Base-by-base conservation (phyloP, 768 basidiomycete genomes). In the Termitomyces sp. region DNA sequence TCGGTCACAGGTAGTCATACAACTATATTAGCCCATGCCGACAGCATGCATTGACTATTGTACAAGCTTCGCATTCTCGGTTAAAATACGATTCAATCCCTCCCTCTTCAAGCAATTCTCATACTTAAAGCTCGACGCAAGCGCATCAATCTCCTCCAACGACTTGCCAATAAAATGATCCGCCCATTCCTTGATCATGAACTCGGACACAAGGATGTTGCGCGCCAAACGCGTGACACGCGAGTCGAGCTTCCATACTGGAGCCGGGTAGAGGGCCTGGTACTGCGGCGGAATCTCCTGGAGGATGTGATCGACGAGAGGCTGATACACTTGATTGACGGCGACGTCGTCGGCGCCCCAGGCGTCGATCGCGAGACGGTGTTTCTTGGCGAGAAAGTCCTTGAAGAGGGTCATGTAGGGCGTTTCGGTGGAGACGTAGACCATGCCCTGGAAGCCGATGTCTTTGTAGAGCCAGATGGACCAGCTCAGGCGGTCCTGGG, bases 391-490 rank as follows among this genome's bases (percentile, higher is more conserved):
- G 52, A 91, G 78, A 75, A 90, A 90, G 33, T 81, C 75, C 48
- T 75, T 72, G 73, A 93, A 80, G 51, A 87, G 81, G 51, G 73
- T 81, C 77, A 86, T 85, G 73, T 90, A 93, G 3, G 87, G 78
- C 4, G 89, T 85, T 15, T 85, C 81, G 13, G 75, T 77, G n/a
- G 81, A 79, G 64, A 86, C 76, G 70, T 88, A 82, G 29, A 88
- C 85, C 89, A 92, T 90, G 37, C 90, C 90, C 72, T 90, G 87
- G 78, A 87, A 88, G n/a, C 88, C 88, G 63, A 89, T 87, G 64
- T 90, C 87, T 64, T 88, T 93, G 81, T 89, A 93, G 20, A 91
- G 72, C 92, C 92, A 93, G 74, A 92, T 93, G 0, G 86, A 85
- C 90, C 89, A 92, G 67, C 82, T 84, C 55, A 87, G 69, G 28